A percentile compares a stretch with the other conserved stretches of the same genome.
These are phyloP conservation scores for Stephania yunnanensis DNA, from an alignment of 164 flowering plant genomes.

Conservation along the genomic window DNA sequence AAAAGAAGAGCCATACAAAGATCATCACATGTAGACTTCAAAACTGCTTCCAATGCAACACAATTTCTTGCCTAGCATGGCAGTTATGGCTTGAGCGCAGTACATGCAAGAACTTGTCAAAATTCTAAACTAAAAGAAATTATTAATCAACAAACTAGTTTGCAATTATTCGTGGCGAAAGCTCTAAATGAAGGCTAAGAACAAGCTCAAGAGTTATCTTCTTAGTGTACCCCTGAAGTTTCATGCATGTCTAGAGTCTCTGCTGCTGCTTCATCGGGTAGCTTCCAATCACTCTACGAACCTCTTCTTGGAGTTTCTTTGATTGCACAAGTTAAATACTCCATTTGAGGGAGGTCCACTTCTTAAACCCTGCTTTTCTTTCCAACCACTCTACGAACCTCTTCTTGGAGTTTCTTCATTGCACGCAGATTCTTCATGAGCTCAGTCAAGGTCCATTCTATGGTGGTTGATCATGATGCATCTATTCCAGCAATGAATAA, in stretches of 20 bases:
- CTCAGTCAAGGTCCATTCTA: conserved; percentile 12
- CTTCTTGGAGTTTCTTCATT: conserved; percentile 8
- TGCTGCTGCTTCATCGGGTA: conserved; percentile 16
- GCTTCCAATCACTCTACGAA: conserved; percentile 33
- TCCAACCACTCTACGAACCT: not conserved
- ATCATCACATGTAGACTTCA: no score
- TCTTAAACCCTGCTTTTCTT: conserved; percentile 6
- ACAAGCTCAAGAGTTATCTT: conserved; percentile 2
- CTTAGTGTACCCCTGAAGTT: not conserved
- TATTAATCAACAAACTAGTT: no score
- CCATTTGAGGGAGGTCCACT: not conserved
- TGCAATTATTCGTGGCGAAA: no score
- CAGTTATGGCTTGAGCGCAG: no score
- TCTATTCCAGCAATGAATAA: conserved; percentile 3
- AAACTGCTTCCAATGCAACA: no score
- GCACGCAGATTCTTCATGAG: conserved; percentile 2
- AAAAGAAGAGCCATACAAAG: no score
- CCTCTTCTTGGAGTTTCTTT: conserved; percentile 9
- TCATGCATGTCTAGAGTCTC: conserved; percentile 16
- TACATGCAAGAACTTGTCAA: no score
- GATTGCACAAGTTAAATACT: not conserved
- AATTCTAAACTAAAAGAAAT: no score
- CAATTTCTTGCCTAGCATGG: no score
- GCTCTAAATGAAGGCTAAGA: not conserved
- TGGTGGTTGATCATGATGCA: not conserved